Evolutionary conservation across 2,329 filamentous ascomycete species (phyloP), one percentile per base, ranked within the genome.

Genomic region (Phyllosticta citriasiana): DNA sequence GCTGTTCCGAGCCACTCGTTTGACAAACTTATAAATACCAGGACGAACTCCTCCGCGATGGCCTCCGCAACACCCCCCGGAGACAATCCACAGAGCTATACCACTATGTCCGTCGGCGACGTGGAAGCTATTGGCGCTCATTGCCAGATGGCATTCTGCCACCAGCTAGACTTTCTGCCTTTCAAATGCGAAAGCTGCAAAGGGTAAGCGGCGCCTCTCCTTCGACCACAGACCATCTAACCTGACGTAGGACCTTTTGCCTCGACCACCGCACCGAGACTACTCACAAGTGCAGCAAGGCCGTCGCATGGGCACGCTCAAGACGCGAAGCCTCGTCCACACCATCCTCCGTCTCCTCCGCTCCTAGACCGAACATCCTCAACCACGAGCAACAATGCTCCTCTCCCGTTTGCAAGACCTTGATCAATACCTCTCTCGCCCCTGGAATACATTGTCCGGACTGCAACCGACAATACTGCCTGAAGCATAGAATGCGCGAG

Each of bases 151-250:
- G 80, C 88, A 66, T 95, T 91, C 80, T 99, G 94, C 80, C 88
- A 92, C 72, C 89, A 94, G 72, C 88, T 97, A 63, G 94, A 97
- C 76, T 97, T 99, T 74, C 84, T 99, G 4, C 94, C 94, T 3
- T 97, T 97, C 75, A 83, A 86, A 71, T 99, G 94, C 78, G 89
- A 95, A 72, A 94, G 89, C 67, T 99, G 94, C 77, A 83, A 78
- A 69, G 80, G 80, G 77, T 80, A 69, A 51, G 71, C 66, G 12
- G 57, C 55, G 8, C 30, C 16, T 2, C 22, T 16, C 14, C 47
- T 24, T 19, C 24, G 26, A 24, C 16, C 51, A 4, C 25, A 40
- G 19, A 27, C 5, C 12, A 2, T 53, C 12, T 24, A 30, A 33
- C 22, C 35, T 62, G 27, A 33, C 33, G 74, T 65, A 83, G 84